A percentile compares a stretch with the other conserved stretches of the same genome.
phyloP scores from a whole-genome alignment of 2,329 filamentous ascomycete species.

The Talaromyces sp. region DNA sequence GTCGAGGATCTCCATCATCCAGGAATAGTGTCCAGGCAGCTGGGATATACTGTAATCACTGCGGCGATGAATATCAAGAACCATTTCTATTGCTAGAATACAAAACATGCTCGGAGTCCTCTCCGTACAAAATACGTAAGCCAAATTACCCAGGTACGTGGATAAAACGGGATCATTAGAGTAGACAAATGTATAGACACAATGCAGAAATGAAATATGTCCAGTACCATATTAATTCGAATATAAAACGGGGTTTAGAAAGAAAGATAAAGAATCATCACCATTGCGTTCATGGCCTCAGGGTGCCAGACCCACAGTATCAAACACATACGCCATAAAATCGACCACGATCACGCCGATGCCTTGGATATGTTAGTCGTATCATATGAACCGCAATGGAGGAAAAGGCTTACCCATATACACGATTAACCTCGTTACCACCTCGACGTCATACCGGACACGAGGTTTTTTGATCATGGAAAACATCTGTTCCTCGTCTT shows the following conservation, averaged over 20 bases:
- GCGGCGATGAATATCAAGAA: neutral
- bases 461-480: slow-evolving; percentile 78
- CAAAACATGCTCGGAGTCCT: neutral
- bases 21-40: too few species aligned
- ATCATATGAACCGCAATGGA: neutral
- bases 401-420: slow-evolving; percentile 68
- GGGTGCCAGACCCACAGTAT: slow-evolving; percentile 55
- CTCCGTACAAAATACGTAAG: neutral
- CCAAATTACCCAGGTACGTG: neutral
- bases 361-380: slow-evolving; percentile 42
- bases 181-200: neutral
- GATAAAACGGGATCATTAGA: neutral
- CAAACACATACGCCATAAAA: slow-evolving; percentile 70
- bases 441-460: slow-evolving; percentile 96
- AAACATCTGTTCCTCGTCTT: slow-evolving; percentile 76
- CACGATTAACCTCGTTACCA: slow-evolving; percentile 93
- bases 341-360: slow-evolving; percentile 81
- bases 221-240: slow-evolving; percentile 2
- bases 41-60: too few species aligned
- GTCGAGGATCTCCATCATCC: too few species aligned
- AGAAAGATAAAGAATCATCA: neutral
- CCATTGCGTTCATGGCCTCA: slow-evolving; percentile 1
- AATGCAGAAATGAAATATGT: neutral
- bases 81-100: slow-evolving; percentile 3
- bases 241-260: neutral